Evolutionary conservation across 345 rosid species (phyloP).

Genomic region (Anacardium occidentale): DNA sequence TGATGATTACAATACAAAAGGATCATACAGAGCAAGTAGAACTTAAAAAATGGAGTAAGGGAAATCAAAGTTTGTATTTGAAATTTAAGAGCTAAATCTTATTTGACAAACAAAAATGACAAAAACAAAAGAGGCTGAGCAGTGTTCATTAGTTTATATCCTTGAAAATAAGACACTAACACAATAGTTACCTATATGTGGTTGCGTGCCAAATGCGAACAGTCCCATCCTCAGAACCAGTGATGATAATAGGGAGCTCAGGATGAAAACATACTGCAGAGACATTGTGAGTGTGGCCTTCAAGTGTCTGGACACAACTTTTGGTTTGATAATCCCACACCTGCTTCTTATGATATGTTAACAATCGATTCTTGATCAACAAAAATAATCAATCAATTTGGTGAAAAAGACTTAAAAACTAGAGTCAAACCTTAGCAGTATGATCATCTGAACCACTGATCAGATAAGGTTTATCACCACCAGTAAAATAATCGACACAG

Average conservation of each 20-base stretch:
- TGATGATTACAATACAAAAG: background rate
- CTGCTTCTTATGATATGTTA: constrained; percentile 34
- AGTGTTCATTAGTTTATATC: background rate
- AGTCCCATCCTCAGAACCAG: constrained; percentile 97
- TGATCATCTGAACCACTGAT: constrained; percentile 94
- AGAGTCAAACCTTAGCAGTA: constrained; percentile 76
- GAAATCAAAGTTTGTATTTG: background rate
- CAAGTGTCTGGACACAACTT: constrained; percentile 90
- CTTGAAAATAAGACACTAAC: background rate
- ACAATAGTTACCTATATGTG: constrained; percentile 61
- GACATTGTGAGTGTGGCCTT: constrained; percentile 90
- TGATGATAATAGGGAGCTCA: constrained; percentile 85
- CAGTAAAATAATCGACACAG: constrained; percentile 90
- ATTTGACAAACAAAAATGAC: background rate
- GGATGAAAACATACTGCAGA: constrained; percentile 96
- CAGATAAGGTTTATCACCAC: constrained; percentile 91
- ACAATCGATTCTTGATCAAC: constrained; percentile 22
- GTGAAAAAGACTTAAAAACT: background rate
- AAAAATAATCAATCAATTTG: constrained; percentile 11
- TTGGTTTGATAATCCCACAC: constrained; percentile 97
- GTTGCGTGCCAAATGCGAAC: constrained; percentile 93
- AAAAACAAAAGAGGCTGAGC: background rate
- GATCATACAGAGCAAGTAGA: background rate
- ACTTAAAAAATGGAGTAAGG: background rate
- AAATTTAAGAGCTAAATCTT: background rate